phyloP scores from a whole-genome alignment of 345 rosid species.

The Brassica juncea region DNA sequence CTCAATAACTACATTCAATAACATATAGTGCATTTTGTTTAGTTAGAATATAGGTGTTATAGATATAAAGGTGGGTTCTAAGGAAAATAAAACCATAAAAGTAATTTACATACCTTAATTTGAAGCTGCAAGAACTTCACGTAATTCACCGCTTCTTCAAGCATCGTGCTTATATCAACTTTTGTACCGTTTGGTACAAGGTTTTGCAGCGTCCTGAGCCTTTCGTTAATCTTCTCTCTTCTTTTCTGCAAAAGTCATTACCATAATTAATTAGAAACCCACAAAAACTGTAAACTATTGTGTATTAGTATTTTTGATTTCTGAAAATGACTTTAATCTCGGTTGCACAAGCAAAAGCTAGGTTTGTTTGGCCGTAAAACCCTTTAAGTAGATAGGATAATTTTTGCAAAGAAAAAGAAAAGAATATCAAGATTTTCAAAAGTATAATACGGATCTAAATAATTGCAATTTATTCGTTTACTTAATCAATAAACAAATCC shows the following conservation, averaged over 20 bases:
- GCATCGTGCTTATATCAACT: not conserved
- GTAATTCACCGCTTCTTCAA: not conserved
- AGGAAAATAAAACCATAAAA: not conserved
- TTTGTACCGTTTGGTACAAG: conserved; percentile 86
- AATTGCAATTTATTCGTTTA: not conserved
- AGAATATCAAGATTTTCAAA: too few relatives aligned
- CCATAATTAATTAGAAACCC: conserved; percentile 1
- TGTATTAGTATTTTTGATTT: too few relatives aligned
- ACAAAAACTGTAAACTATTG: not conserved
- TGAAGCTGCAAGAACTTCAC: not conserved
- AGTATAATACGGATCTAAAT: too few relatives aligned
- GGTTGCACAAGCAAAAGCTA: too few relatives aligned
- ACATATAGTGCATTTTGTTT: not conserved
- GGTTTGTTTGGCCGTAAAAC: not conserved
- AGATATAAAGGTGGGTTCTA: not conserved
- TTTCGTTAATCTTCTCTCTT: not conserved
- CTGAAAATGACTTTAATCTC: too few relatives aligned
- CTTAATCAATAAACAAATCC: not conserved
- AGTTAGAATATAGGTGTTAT: not conserved
- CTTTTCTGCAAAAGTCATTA: conserved; percentile 37
- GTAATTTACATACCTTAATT: conserved; percentile 50
- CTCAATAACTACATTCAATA: conserved; percentile 69
- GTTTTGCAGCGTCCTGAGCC: conserved; percentile 64
- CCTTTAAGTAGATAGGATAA: not conserved
- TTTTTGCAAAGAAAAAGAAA: too few relatives aligned